These are phyloP conservation scores for Cercis canadensis DNA, from an alignment of 306 rosid species.

Conservation along the genomic window DNA sequence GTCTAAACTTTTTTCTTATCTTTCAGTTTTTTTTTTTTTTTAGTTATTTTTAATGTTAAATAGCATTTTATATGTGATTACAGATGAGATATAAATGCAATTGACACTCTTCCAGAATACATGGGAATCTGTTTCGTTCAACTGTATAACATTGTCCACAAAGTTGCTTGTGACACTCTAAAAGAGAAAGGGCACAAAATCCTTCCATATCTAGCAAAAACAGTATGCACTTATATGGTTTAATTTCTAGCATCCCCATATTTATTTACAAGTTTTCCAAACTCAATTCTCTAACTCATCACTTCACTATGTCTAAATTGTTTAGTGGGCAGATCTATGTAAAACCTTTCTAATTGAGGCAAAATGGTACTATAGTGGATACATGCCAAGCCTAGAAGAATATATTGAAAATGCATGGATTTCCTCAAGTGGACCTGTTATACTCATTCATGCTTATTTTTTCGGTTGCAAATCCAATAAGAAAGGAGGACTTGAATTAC, in stretches of 20 bases:
- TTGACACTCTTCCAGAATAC: conserved; percentile 26
- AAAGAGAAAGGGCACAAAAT: neutral
- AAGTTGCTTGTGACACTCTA: conserved; percentile 13
- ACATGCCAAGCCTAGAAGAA: too few species aligned
- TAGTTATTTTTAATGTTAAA: neutral
- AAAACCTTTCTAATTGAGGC: conserved; percentile 32
- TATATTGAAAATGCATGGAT: too few species aligned
- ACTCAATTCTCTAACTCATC: neutral
- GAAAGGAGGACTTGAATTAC: too few species aligned
- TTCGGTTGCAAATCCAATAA: too few species aligned
- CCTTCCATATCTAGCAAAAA: conserved; percentile 9
- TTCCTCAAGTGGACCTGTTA: too few species aligned
- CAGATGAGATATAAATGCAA: conserved; percentile 34
- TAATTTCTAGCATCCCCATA: neutral
- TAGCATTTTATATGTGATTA: neutral
- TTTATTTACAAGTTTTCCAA: neutral
- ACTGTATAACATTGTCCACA: conserved; percentile 8
- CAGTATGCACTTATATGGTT: neutral
- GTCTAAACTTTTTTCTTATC: neutral
- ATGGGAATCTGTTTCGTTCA: conserved; percentile 31
- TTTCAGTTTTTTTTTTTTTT: too few species aligned
- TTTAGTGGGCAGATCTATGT: conserved; percentile 39
- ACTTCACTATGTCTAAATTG: neutral
- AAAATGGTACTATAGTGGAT: conserved; percentile 34
- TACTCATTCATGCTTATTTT: too few species aligned